Percentiles rank a stretch among this genome's conserved stretches.
These are phyloP conservation scores for Lactarius psammicola DNA, from an alignment of 768 basidiomycete genomes.

Conservation along the genomic window DNA sequence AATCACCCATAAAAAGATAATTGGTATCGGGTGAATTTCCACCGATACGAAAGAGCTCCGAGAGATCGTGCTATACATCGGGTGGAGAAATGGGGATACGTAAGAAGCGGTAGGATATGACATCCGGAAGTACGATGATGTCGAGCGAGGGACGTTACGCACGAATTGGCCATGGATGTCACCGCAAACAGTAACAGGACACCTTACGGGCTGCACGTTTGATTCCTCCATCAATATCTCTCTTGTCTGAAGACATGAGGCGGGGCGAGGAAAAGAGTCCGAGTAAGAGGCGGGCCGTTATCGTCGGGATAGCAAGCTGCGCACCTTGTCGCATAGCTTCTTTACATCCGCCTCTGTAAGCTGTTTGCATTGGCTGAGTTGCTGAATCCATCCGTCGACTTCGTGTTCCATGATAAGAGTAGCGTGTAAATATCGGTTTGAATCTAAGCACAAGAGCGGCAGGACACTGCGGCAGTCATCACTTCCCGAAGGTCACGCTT, in stretches of 20 bases:
- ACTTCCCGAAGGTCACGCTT: constrained; percentile 12
- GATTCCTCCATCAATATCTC: constrained; percentile 99
- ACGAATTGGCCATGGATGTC: constrained; percentile 99
- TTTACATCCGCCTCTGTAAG: constrained; percentile 94
- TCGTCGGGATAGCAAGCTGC: constrained; percentile 37
- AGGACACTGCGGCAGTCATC: constrained; percentile 8
- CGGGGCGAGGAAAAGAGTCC: constrained; percentile 17
- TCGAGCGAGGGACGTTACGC: constrained; percentile 43
- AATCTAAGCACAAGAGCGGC: constrained; percentile 19
- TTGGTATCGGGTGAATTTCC: constrained; percentile 99
- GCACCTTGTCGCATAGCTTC: constrained; percentile 97
- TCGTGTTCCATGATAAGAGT: constrained; percentile 52
- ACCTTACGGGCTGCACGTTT: constrained; percentile 97
- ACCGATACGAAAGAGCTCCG: constrained; percentile 97
- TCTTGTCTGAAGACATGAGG: constrained; percentile 62
- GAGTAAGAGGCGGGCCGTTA: constrained; percentile 33
- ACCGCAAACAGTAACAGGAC: constrained; percentile 98
- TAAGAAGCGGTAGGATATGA: constrained; percentile 20
- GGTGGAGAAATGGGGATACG: constrained; percentile 13
- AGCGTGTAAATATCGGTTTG: constrained; percentile 22
- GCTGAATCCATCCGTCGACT: constrained; percentile 96
- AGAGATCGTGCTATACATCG: constrained; percentile 86
- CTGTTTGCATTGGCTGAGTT: constrained; percentile 96
- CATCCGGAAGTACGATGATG: constrained; percentile 16
- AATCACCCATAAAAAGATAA: constrained; percentile 99